A percentile compares a stretch with the other conserved stretches of the same genome.
These are phyloP conservation scores for Candida vaughaniae DNA, from an alignment of 805 yeast genomes.

Conservation along the genomic window DNA sequence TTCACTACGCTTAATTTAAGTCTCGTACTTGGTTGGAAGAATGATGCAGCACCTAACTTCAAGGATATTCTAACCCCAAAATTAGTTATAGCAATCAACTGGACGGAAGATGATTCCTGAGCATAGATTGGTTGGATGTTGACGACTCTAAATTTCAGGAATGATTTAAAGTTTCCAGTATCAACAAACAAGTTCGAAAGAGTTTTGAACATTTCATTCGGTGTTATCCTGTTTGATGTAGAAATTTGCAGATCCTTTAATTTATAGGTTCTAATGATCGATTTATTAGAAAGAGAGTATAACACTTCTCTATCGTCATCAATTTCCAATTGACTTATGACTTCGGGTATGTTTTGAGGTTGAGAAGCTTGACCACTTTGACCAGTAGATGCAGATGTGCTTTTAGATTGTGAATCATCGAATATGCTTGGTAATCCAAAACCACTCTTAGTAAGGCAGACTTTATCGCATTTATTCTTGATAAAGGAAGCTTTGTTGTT, in stretches of 20 bases:
- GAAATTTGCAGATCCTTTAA: constrained; percentile 44
- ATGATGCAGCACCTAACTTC: constrained; percentile 42
- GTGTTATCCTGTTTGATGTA: constrained; percentile 33
- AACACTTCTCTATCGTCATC: constrained; percentile 77
- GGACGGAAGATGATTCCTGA: constrained; percentile 65
- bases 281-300: constrained; percentile 79
- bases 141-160: constrained; percentile 54
- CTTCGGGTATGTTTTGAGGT: constrained; percentile 45
- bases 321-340: constrained; percentile 60
- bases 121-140: constrained; percentile 61
- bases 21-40: constrained; percentile 16
- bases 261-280: constrained; percentile 77
- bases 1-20: constrained; percentile 40
- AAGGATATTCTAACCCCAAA: constrained; percentile 80
- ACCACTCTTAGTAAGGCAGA: constrained; percentile 73
- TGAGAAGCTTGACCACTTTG: not conserved
- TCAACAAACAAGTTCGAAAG: constrained; percentile 55
- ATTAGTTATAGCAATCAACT: constrained; percentile 73
- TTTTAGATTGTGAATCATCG: constrained; percentile 6
- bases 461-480: constrained; percentile 75
- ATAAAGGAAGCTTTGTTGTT: constrained; percentile 85
- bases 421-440: constrained; percentile 34
- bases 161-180: constrained; percentile 51
- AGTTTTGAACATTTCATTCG: constrained; percentile 47
- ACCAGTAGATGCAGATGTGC: constrained; percentile 2